These are phyloP conservation scores for Neurospora sp. DNA, from an alignment of 495 filamentous ascomycete species.

Conservation along the genomic window DNA sequence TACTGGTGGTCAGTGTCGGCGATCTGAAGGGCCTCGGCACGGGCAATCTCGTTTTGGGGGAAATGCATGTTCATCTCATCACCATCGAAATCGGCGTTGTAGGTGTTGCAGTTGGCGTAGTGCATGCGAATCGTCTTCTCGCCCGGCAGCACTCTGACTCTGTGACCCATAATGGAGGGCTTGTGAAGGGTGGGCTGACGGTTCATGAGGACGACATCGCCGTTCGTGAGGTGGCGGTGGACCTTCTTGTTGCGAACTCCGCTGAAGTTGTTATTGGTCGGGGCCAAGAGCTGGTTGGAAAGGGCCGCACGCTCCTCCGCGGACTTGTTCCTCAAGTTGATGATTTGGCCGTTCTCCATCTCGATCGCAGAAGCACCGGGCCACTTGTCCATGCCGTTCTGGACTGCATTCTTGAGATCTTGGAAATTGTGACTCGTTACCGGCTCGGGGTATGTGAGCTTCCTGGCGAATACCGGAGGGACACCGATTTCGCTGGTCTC, in stretches of 20 bases:
- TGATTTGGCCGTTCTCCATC: constrained; percentile 85
- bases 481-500: constrained; percentile 99
- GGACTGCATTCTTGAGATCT: constrained; percentile 90
- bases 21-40: constrained; percentile 81
- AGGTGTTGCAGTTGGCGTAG: constrained; percentile 98
- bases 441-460: constrained; percentile 92
- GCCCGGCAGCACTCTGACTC: constrained; percentile 80
- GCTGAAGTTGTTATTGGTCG: constrained; percentile 62
- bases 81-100: constrained; percentile 99
- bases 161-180: constrained; percentile 98
- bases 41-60: constrained; percentile 90
- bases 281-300: constrained; percentile 88
- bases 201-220: constrained; percentile 97
- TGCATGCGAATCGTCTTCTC: constrained; percentile 99
- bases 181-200: constrained; percentile 99
- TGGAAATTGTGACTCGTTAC: constrained; percentile 96
- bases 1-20: constrained; percentile 98
- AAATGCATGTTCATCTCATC: constrained; percentile 99
- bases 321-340: constrained; percentile 78
- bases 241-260: constrained; percentile 91
- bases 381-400: constrained; percentile 90
- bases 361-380: constrained; percentile 91
- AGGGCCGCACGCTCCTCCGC: constrained; percentile 74
- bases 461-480: constrained; percentile 90
- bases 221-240: constrained; percentile 88